phyloP scores from a whole-genome alignment of 2,329 filamentous ascomycete genomes.

The Penicillium sp. region DNA sequence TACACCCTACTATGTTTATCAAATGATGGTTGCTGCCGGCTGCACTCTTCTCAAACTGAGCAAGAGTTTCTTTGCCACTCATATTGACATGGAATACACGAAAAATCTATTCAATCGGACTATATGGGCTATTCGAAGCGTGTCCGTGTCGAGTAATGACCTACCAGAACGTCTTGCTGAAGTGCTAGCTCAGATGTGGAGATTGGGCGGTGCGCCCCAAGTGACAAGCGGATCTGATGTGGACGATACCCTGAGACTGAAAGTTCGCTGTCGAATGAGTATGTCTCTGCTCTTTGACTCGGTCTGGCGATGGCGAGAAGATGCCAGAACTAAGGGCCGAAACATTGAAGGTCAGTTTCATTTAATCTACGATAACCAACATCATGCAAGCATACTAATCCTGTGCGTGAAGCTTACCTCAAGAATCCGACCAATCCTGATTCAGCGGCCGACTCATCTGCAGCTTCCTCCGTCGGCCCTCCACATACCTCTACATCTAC shows the following conservation, averaged over 20 bases:
- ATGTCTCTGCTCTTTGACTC: constrained; percentile 70
- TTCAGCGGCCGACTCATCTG: constrained; percentile 73
- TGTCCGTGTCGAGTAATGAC: constrained; percentile 67
- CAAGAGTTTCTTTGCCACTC: constrained; percentile 65
- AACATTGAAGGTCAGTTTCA: constrained; percentile 67
- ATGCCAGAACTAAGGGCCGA: constrained; percentile 69
- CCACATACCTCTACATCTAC: constrained; percentile 42
- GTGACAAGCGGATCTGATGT: constrained; percentile 34
- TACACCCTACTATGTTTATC: constrained; percentile 66
- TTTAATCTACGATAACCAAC: neutral
- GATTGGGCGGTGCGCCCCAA: constrained; percentile 46
- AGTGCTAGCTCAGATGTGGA: constrained; percentile 69
- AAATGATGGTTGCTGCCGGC: constrained; percentile 68
- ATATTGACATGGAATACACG: constrained; percentile 60
- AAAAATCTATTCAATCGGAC: constrained; percentile 63
- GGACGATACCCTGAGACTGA: constrained; percentile 60
- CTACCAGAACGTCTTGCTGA: constrained; percentile 67
- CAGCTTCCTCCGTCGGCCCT: constrained; percentile 61
- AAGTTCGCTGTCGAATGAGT: constrained; percentile 68
- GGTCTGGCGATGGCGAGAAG: constrained; percentile 69
- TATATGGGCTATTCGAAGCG: constrained; percentile 62
- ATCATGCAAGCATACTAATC: constrained; percentile 17
- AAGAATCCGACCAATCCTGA: constrained; percentile 88
- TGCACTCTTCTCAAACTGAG: constrained; percentile 68
- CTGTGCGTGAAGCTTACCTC: constrained; percentile 61